Conservation (phyloP, 1,284 basidiomycete species). For the Hemileia vastatrix region DNA sequence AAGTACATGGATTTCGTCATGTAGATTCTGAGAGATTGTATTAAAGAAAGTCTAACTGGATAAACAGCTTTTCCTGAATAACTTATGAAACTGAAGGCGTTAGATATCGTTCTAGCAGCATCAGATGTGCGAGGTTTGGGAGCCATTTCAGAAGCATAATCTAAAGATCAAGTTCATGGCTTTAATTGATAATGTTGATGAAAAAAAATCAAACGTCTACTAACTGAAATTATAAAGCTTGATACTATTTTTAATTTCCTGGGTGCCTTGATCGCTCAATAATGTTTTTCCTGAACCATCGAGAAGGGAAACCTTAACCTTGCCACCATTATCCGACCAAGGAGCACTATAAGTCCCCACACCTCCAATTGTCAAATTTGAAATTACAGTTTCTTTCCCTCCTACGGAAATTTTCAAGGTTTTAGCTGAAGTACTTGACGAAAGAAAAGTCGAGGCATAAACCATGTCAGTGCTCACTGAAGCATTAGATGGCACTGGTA, state of each 20-base stretch:
- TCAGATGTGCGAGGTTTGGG: too few species aligned
- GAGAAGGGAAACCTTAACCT: slow-evolving; percentile 9
- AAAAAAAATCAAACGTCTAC: too few species aligned
- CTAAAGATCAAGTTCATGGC: too few species aligned
- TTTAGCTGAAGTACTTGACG: background rate
- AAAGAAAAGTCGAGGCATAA: slow-evolving; percentile 10
- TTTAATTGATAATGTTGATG: too few species aligned
- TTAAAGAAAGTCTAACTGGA: too few species aligned
- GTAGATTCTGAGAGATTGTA: too few species aligned
- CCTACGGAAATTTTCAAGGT: slow-evolving; percentile 8
- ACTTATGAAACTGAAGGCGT: too few species aligned
- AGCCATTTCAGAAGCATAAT: too few species aligned
- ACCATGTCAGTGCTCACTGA: slow-evolving; percentile 10
- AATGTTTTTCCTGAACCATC: slow-evolving; percentile 11
- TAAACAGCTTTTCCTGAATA: too few species aligned
- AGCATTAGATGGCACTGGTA: slow-evolving; percentile 4
- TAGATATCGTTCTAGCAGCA: too few species aligned
- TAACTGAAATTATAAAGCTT: slow-evolving; percentile 22
- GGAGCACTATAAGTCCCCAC: slow-evolving; percentile 9
- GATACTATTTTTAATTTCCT: slow-evolving; percentile 14
- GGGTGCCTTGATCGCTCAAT: background rate
- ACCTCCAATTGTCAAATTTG: background rate
- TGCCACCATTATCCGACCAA: slow-evolving; percentile 8
- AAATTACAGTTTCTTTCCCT: background rate
- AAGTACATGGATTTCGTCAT: too few species aligned